Evolutionary conservation across 2,329 filamentous ascomycete genomes (phyloP).

Genomic region (Penicillium aurantiogriseum): DNA sequence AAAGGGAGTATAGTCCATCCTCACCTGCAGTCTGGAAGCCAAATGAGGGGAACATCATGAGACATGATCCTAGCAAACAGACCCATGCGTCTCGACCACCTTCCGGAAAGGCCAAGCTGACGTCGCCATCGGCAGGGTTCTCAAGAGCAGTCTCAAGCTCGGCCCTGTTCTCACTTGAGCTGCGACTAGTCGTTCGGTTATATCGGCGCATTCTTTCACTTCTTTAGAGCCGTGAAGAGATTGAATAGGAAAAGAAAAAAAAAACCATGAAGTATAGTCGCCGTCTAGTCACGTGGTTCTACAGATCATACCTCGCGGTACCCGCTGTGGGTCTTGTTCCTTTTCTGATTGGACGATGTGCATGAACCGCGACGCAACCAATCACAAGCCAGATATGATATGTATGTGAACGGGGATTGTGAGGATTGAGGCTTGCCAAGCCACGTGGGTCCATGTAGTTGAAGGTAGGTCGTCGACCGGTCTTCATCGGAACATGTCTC

Average conservation of each 20-base stretch:
- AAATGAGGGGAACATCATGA: constrained; percentile 42
- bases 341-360: background rate
- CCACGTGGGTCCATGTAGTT: no score
- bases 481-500: no score
- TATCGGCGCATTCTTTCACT: background rate
- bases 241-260: background rate
- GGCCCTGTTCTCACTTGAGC: background rate
- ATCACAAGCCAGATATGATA: background rate
- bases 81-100: constrained; percentile 36
- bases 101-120: constrained; percentile 29
- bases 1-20: background rate
- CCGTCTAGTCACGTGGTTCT: background rate
- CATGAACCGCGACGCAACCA: background rate
- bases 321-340: background rate
- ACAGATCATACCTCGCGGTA: background rate
- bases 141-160: background rate
- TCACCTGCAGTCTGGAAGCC: constrained; percentile 47
- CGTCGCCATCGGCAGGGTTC: constrained; percentile 8
- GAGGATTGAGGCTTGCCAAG: no score
- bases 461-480: no score
- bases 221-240: background rate
- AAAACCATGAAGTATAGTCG: background rate
- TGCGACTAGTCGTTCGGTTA: background rate
- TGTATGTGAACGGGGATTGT: background rate
- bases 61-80: constrained; percentile 34